phyloP scores from a whole-genome alignment of 805 yeast genomes.

The Metschnikowia dekortorum region DNA sequence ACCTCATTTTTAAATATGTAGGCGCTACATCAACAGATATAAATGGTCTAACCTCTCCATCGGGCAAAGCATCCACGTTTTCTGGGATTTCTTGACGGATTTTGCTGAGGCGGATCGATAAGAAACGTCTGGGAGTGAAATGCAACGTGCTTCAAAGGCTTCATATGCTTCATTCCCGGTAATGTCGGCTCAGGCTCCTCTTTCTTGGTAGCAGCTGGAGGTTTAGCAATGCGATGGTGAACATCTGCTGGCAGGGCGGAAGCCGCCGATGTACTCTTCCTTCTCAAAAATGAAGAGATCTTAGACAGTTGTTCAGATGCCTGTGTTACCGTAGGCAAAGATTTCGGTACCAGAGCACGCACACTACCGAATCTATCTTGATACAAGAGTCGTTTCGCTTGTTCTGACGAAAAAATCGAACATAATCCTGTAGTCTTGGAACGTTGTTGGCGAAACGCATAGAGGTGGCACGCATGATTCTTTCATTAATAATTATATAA shows the following conservation, averaged over 20 bases:
- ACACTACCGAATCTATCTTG: background rate
- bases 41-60: slow-evolving; percentile 38
- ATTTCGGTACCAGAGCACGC: background rate
- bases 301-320: slow-evolving; percentile 11
- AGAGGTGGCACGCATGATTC: too few species aligned
- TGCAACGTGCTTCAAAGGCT: slow-evolving; percentile 39
- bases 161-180: slow-evolving; percentile 18
- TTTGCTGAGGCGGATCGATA: slow-evolving; percentile 73
- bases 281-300: slow-evolving; percentile 27
- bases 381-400: slow-evolving; percentile 9
- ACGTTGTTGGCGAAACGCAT: too few species aligned
- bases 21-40: too few species aligned
- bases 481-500: too few species aligned
- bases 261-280: slow-evolving; percentile 17
- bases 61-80: slow-evolving; percentile 56
- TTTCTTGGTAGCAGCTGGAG: background rate
- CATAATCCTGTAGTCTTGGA: slow-evolving; percentile 34
- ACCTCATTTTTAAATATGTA: too few species aligned
- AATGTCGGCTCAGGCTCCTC: background rate
- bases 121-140: slow-evolving; percentile 40
- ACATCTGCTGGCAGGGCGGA: background rate
- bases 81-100: slow-evolving; percentile 80
- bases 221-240: slow-evolving; percentile 1
- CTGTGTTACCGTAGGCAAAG: background rate
- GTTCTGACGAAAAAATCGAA: slow-evolving; percentile 29